Evolutionary conservation across 257 asterid species (phyloP), one percentile per base, ranked within the genome.

Genomic region (Jasminum sambac): DNA sequence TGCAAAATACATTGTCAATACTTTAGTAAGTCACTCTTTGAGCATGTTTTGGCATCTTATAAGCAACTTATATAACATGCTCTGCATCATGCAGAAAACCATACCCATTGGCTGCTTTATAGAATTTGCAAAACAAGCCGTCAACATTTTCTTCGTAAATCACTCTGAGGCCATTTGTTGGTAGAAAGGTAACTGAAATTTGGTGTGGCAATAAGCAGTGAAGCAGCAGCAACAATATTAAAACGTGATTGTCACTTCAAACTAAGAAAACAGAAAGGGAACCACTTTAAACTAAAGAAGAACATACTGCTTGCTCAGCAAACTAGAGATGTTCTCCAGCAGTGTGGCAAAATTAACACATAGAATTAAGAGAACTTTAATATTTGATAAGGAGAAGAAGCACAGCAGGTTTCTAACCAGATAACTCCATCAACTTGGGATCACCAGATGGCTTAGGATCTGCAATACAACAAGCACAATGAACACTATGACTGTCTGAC

Each of bases 401-500:
- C 65, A 73, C 71, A 78, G 72, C 58, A 75, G 46, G 70, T 64
- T 77, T 77, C 91, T 80, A 70, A 95, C 99, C 99, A 48, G 76
- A 83, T 25, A 95, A 88, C 68, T 91, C 99, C 67, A 64, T 63
- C 80, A 81, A 85, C 83, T 89, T 95, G 72, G 91, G 89, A 77
- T 95, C 99, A 58, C 80, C 90, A 73, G 87, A 64, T 61, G 88
- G 81, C 76, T 89, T 95, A 74, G 95, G 84, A 83, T 89, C 99
- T 95, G 86, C 90, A 82, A 80, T 69, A 64, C 58, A 71, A 75
- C 62, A 74, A 55, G 73, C 41, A 66, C 30, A 75, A 48, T 69
- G 80, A 70, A 11, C 1, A 71, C 40, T 59, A 36, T 43, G 1
- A 71, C 40, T 59, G 41, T 43, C 41, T 57, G 66, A 57, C 63